A percentile compares a stretch with the other conserved stretches of the same genome.
phyloP scores from a whole-genome alignment of 352 stramenopile genomes.

The Pythium insidiosum region DNA sequence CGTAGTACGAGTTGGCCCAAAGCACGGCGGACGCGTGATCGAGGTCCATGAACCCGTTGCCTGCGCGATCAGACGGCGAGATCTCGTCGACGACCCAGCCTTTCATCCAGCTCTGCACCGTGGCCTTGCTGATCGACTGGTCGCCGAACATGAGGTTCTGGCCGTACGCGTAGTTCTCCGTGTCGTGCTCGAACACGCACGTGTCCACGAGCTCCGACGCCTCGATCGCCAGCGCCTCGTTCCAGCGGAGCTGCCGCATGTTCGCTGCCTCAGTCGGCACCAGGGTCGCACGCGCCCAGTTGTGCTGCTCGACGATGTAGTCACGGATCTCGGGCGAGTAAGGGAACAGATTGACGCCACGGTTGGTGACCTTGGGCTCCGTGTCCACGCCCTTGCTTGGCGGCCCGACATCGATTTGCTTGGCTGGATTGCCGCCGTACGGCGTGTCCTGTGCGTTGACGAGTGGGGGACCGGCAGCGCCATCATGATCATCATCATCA shows the following conservation, averaged over 20 bases:
- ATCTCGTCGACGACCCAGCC: slow-evolving; percentile 26
- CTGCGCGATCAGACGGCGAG: slow-evolving; percentile 16
- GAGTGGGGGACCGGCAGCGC: neutral
- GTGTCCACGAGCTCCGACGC: slow-evolving; percentile 26
- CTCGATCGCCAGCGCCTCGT: slow-evolving; percentile 29
- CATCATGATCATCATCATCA: neutral
- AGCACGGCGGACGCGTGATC: slow-evolving; percentile 30
- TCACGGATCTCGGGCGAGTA: slow-evolving; percentile 22
- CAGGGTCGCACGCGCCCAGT: slow-evolving; percentile 20
- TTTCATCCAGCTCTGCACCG: slow-evolving; percentile 22
- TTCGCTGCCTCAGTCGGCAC: slow-evolving; percentile 20
- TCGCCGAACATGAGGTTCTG: slow-evolving; percentile 33
- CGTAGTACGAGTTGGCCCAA: slow-evolving; percentile 27
- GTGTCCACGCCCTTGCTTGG: slow-evolving; percentile 1
- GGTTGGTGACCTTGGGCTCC: slow-evolving; percentile 19
- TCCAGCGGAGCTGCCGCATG: slow-evolving; percentile 28
- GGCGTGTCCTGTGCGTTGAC: neutral
- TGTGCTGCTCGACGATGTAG: slow-evolving; percentile 28
- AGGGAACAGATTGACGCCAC: slow-evolving; percentile 23
- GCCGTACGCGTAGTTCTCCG: slow-evolving; percentile 26
- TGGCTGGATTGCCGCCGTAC: neutral
- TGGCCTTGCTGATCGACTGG: slow-evolving; percentile 12
- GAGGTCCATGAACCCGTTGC: slow-evolving; percentile 23
- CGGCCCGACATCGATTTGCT: neutral
- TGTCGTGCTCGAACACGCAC: slow-evolving; percentile 29